Evolutionary conservation across 2,329 filamentous ascomycete genomes (phyloP).

Genomic region (Pezicula carpinea): DNA sequence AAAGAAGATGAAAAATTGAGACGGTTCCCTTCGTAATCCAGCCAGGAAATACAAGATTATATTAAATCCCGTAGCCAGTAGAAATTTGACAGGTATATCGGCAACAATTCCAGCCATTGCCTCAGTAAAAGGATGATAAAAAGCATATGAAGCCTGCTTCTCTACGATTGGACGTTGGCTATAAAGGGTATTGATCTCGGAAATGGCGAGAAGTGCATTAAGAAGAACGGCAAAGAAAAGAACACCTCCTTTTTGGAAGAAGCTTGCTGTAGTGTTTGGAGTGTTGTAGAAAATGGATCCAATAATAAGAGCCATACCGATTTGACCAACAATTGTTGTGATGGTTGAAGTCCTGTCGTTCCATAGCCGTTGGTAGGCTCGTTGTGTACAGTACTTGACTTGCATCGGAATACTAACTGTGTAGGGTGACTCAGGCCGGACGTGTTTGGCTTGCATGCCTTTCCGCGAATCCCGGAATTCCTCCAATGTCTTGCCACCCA

Average conservation of each 20-base stretch:
- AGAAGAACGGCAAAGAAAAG: slow-evolving; percentile 66
- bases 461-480: slow-evolving; percentile 34
- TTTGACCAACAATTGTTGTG: slow-evolving; percentile 31
- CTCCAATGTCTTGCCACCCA: slow-evolving; percentile 29
- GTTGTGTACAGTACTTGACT: slow-evolving; percentile 71
- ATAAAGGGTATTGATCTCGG: slow-evolving; percentile 70
- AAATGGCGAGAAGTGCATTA: slow-evolving; percentile 59
- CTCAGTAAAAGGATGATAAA: slow-evolving; percentile 88
- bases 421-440: slow-evolving; percentile 71
- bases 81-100: slow-evolving; percentile 79
- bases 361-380: slow-evolving; percentile 72
- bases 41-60: slow-evolving; percentile 82
- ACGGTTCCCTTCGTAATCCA: slow-evolving; percentile 59
- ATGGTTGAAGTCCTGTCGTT: slow-evolving; percentile 72
- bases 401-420: slow-evolving; percentile 77
- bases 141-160: slow-evolving; percentile 80
- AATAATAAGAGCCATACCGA: slow-evolving; percentile 57
- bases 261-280: slow-evolving; percentile 44
- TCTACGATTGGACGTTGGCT: slow-evolving; percentile 87
- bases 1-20: slow-evolving; percentile 78
- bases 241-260: slow-evolving; percentile 59
- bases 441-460: slow-evolving; percentile 40
- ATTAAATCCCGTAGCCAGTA: slow-evolving; percentile 74
- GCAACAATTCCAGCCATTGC: slow-evolving; percentile 81
- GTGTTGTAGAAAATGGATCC: slow-evolving; percentile 62